Evolutionary conservation across 2,329 filamentous ascomycete genomes (phyloP).

Genomic region (Cyphellophora europaea): DNA sequence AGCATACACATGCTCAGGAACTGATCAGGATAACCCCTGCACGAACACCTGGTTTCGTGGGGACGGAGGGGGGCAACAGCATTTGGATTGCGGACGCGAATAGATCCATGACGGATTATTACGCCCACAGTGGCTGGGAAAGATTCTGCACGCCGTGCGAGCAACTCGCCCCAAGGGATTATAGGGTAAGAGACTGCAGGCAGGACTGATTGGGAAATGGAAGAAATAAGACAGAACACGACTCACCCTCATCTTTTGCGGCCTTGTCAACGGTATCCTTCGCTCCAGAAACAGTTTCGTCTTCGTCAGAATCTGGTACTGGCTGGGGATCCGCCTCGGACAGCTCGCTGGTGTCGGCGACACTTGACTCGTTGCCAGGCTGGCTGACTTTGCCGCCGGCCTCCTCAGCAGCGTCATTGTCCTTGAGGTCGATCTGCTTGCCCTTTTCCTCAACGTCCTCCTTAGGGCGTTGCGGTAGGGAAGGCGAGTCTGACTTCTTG

Average conservation of each 20-base stretch:
- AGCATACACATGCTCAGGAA: no score
- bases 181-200: no score
- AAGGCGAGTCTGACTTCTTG: conserved; percentile 15
- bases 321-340: conserved; percentile 18
- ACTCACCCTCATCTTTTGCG: conserved; percentile 11
- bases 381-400: conserved; percentile 11
- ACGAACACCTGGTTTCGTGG: no score
- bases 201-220: no score
- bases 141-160: no score
- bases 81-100: no score
- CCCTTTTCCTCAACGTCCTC: conserved; percentile 6
- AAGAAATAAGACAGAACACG: no score
- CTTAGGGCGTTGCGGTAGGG: conserved; percentile 9
- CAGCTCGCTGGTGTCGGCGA: conserved; percentile 18
- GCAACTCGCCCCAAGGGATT: no score
- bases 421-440: conserved; percentile 4
- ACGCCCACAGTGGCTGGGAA: no score
- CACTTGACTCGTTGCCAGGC: conserved; percentile 16
- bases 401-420: conserved; percentile 7
- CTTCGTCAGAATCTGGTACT: conserved; percentile 15
- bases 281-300: conserved; percentile 10
- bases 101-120: no score
- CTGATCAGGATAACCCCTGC: no score
- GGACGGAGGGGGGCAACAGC: no score
- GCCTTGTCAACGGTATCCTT: conserved; percentile 9